Base-by-base conservation (phyloP, 1,139 yeast species). In the Zygoascus hellenicus region DNA sequence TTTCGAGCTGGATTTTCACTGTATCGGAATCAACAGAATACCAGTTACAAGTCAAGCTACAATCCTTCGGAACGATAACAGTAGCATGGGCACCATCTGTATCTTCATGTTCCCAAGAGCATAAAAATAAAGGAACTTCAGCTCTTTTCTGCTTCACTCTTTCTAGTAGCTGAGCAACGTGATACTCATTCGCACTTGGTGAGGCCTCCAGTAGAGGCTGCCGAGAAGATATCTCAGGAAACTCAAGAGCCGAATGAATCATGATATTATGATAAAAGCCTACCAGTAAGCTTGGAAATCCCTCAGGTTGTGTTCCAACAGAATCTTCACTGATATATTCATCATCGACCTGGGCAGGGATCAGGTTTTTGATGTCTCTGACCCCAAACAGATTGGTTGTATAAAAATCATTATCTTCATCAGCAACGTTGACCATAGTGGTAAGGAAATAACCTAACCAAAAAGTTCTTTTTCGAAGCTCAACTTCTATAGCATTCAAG, bases 201-300 rank as follows among this genome's bases (percentile, higher is more conserved):
- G 26, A 10, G 22, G 46, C 51, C 14, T 33, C 43, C 2, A 39
- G 26, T 11, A 14, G 11, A 9, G 31, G 28, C 11, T 19, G 32
- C 16, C 14, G 16, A 6, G 19, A 33, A 5, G 15, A 9, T 9
- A 30, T 39, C 6, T 17, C 13, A 16, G 46, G 43, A 28, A 38
- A 34, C 30, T 48, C 49, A 7, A 46, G 14, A 22, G 51, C 26
- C 2, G 36, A 32, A 36, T 48, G 51, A 9, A 48, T 33, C 16
- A 42, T 17, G 38, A 48, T 43, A 15, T 46, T 46, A 9, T 44
- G 37, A 36, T 30, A 37, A 17, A 48, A 48, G 2, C 51, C 51
- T n/a, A 30, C 38, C 29, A 48, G 16, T 5, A 48, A 38, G 16
- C 47, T 26, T 2, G 41, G 43, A 16, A 37, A 15, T 1, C 43